Percentiles rank a stretch among this genome's conserved stretches.
phyloP scores from a whole-genome alignment of 108 stramenopile genomes.

The Ochromonas danica region DNA sequence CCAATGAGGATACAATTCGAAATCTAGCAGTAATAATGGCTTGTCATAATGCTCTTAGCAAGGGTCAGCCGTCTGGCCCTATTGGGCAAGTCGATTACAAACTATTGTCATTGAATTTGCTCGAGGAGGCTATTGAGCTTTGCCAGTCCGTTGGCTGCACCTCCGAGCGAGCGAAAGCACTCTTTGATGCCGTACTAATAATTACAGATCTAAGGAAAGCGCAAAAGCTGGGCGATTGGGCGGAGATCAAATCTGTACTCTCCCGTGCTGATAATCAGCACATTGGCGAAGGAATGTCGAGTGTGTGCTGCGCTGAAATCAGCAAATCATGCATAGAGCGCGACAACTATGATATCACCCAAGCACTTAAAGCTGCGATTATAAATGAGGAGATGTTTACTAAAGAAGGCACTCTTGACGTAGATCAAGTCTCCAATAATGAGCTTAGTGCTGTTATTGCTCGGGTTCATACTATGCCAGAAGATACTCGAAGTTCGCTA shows the following conservation, averaged over 20 bases:
- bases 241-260: background rate
- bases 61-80: background rate
- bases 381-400: background rate
- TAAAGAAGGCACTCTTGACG: background rate
- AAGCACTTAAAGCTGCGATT: background rate
- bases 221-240: background rate
- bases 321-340: background rate
- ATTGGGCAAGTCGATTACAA: background rate
- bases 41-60: background rate
- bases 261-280: background rate
- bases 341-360: constrained; percentile 1
- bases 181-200: constrained; percentile 2
- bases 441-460: background rate
- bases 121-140: constrained; percentile 10
- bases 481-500: background rate
- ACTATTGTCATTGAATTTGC: background rate
- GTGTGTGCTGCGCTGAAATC: constrained; percentile 14
- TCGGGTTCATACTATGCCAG: background rate
- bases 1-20: background rate
- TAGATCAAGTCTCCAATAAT: background rate
- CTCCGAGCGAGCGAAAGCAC: background rate
- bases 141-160: background rate
- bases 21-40: background rate
- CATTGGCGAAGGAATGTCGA: background rate
- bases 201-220: constrained; percentile 21